phyloP scores from a whole-genome alignment of 2,329 filamentous ascomycete genomes.

The Thelonectria rubi region DNA sequence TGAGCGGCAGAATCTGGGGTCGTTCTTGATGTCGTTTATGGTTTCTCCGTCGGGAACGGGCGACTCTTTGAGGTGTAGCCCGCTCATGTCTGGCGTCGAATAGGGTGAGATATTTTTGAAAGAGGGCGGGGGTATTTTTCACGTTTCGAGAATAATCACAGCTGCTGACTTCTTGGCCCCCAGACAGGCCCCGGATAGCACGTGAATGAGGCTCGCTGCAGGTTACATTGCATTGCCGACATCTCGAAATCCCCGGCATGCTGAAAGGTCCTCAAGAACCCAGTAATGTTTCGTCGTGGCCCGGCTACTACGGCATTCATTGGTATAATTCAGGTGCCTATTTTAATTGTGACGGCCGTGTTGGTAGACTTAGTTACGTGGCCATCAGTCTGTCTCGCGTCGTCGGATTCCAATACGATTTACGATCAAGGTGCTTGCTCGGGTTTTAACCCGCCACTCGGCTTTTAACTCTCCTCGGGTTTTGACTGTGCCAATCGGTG shows the following conservation, averaged over 20 bases:
- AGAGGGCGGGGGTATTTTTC: not conserved
- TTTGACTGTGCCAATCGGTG: too few species aligned
- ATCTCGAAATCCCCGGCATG: too few species aligned
- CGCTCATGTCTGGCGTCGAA: not conserved
- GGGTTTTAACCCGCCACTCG: not conserved
- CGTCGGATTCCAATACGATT: not conserved
- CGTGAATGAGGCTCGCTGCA: not conserved
- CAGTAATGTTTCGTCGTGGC: not conserved
- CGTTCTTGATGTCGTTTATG: constrained; percentile 21
- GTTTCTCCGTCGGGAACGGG: not conserved
- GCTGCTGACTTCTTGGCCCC: not conserved
- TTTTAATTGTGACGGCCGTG: too few species aligned
- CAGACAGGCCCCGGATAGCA: not conserved
- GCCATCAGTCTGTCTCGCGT: too few species aligned
- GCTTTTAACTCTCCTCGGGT: not conserved
- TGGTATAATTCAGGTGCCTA: too few species aligned
- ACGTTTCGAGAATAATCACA: not conserved
- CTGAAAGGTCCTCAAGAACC: too few species aligned
- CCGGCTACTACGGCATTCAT: too few species aligned
- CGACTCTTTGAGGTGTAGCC: not conserved
- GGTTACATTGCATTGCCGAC: not conserved
- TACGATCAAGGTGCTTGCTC: not conserved
- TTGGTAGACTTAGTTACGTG: too few species aligned
- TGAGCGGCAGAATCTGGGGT: constrained; percentile 25
- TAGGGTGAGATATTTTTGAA: not conserved